Conservation (phyloP, 192 early-diverging fungal species). For the Rhizoclosmatium globosum region DNA sequence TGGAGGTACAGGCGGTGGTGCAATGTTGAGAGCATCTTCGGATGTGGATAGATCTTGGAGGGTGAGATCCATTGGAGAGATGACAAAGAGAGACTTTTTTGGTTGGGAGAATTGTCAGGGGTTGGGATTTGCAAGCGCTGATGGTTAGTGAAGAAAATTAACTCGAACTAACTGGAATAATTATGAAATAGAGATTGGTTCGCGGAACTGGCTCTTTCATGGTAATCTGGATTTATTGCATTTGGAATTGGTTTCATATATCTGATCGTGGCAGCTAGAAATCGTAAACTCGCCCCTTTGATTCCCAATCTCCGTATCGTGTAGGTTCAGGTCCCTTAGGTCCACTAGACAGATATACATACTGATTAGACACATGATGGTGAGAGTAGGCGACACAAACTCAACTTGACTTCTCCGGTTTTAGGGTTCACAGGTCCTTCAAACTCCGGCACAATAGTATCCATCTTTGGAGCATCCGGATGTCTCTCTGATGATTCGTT, state of each 20-base stretch:
- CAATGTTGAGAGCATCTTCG: not conserved
- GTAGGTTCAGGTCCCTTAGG: constrained; percentile 83
- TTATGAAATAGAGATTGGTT: too few relatives aligned
- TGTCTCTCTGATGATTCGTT: constrained; percentile 49
- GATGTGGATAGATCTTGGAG: too few relatives aligned
- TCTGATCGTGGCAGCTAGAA: constrained; percentile 50
- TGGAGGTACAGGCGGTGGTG: not conserved
- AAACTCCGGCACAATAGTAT: constrained; percentile 59
- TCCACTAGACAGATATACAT: constrained; percentile 50
- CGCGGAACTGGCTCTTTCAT: too few relatives aligned
- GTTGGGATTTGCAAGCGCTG: too few relatives aligned
- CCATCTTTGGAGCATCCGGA: constrained; percentile 60
- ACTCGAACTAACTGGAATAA: too few relatives aligned
- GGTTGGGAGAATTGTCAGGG: too few relatives aligned
- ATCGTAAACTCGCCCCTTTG: constrained; percentile 78
- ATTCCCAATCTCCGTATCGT: constrained; percentile 85
- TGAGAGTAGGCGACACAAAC: not conserved
- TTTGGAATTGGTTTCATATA: too few relatives aligned
- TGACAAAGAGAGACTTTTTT: too few relatives aligned
- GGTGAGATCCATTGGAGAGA: too few relatives aligned
- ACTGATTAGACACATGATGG: not conserved
- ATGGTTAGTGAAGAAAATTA: too few relatives aligned
- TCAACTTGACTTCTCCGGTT: constrained; percentile 67
- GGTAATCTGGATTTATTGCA: too few relatives aligned
- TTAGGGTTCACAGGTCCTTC: constrained; percentile 74